Evolutionary conservation across 2,329 filamentous ascomycete species (phyloP), one percentile per base, ranked within the genome.

Genomic region (Purpureocillium takamizusanense): DNA sequence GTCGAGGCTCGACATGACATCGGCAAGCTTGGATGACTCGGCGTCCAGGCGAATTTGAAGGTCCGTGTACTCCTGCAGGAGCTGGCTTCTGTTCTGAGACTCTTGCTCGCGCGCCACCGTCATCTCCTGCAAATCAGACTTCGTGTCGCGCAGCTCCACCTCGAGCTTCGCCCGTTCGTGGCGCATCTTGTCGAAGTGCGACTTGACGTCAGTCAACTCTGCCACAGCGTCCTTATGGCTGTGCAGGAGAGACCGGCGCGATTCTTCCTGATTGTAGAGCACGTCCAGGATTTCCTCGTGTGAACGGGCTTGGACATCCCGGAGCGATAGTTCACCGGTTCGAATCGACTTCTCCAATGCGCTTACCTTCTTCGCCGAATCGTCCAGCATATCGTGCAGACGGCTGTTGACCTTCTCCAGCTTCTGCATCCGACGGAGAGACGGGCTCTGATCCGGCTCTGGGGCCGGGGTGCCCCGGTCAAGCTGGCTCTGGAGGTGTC

Each of bases 211-310:
- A 1, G 84, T 78, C 40, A 97, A 74, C 56, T 97, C 90, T 1
- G 83, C 76, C 37, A 95, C 75, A 13, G 86, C 83, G 50, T 86
- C 80, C 56, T 92, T 94, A 60, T 97, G 88, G 46, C 82, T 80
- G 53, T 89, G 81, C 18, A 95, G 70, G 23, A 97, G 67, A 4
- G 83, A 81, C 41, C 85, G 80, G 33, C 92, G 78, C 21, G 87
- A 88, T 45, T 94, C 83, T 59, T 97, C 90, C 57, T 97, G 92
- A 43, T 83, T 90, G 59, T 88, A 94, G 55, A 97, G 81, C 30
- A 95, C 72, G 46, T 95, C 88, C 46, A 94, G 84, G 14, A 97
- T 78, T 59, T 97, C 92, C 55, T 95, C 89, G 50, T 97, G 88
- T 6, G 88, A 94, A 57, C 86, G 89, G 2, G 89, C 84, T 59